Evolutionary conservation across 345 rosid species (phyloP), one percentile per base, ranked within the genome.

Genomic region (Lepidium africanum): DNA sequence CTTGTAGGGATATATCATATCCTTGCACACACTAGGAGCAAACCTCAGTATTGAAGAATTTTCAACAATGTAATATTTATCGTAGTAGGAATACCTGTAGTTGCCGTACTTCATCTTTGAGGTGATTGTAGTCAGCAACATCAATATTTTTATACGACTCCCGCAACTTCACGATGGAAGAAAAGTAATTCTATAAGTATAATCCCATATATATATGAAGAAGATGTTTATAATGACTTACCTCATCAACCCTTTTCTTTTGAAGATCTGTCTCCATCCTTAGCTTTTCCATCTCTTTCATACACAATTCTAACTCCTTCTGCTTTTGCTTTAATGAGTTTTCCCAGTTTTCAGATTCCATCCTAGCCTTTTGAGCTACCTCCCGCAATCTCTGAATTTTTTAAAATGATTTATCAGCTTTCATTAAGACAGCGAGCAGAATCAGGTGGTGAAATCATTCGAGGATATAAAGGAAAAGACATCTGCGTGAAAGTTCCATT

Each of bases 161-260:
- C 67, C 85, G 88, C 71, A 94, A 71, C 97, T 89, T 67, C 74
- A 74, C 39, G 33, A 75, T 76, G 73, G 3, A 21, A 51, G n/a
- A 23, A 58, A 19, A 53, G 32, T 35, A 15, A 35, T 69, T 23
- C 83, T 74, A 81, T 58, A 56, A 73, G 48, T 47, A 41, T 43
- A 54, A 14, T 65, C 35, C 38, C 38, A 52, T 25, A 65, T 39
- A 62, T 38, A 49, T 35, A 53, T 10, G 17, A 69, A 52, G 19
- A 41, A 37, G 57, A 63, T 55, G 56, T 15, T 67, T 59, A 11
- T 59, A 46, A 52, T 61, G 75, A 39, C 69, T 65, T 84, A 82
- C 97, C 92, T 94, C 95, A 68, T 80, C 80, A 51, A 83, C 77
- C 79, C 88, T 87, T 87, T 71, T 86, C 69, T 84, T 87, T 41